These are phyloP conservation scores for Liriodendron chinense DNA, from an alignment of 164 flowering plant species.

Conservation along the genomic window DNA sequence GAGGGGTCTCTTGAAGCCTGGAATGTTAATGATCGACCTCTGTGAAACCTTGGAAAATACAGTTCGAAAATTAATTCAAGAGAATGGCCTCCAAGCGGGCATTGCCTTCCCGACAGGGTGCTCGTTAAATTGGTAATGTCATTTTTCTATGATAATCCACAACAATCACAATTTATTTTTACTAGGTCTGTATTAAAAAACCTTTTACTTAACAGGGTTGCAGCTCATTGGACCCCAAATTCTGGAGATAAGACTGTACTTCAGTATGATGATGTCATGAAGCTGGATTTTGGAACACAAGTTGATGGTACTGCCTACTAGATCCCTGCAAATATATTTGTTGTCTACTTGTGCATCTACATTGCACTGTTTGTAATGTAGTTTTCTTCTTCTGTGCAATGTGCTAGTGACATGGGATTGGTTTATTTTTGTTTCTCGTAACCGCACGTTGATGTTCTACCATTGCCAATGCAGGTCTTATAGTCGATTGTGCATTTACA, in stretches of 20 bases:
- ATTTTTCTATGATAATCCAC: not conserved
- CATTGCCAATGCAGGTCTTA: conserved; percentile 51
- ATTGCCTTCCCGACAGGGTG: conserved; percentile 99
- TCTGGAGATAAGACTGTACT: conserved; percentile 95
- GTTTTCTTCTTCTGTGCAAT: not conserved
- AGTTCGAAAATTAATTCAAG: conserved; percentile 89
- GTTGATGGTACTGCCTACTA: conserved; percentile 61
- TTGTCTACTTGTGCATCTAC: not conserved
- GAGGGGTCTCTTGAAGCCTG: conserved; percentile 79
- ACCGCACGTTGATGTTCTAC: not conserved
- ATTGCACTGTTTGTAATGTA: not conserved
- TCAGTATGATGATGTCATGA: conserved; percentile 99
- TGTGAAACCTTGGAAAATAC: conserved; percentile 97
- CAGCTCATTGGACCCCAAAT: conserved; percentile 99
- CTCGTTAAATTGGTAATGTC: conserved; percentile 79
- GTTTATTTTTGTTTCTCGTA: not conserved
- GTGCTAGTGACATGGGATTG: not conserved
- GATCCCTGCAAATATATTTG: not conserved
- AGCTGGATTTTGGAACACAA: conserved; percentile 98
- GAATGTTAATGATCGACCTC: conserved; percentile 83
- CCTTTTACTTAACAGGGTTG: conserved; percentile 61
- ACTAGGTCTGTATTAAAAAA: not conserved
- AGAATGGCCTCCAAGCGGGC: conserved; percentile 96
- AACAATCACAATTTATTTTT: not conserved
- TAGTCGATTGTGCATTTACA: conserved; percentile 95